These are phyloP conservation scores for Torulaspora microellipsoides DNA, from an alignment of 805 yeast genomes.

Conservation along the genomic window DNA sequence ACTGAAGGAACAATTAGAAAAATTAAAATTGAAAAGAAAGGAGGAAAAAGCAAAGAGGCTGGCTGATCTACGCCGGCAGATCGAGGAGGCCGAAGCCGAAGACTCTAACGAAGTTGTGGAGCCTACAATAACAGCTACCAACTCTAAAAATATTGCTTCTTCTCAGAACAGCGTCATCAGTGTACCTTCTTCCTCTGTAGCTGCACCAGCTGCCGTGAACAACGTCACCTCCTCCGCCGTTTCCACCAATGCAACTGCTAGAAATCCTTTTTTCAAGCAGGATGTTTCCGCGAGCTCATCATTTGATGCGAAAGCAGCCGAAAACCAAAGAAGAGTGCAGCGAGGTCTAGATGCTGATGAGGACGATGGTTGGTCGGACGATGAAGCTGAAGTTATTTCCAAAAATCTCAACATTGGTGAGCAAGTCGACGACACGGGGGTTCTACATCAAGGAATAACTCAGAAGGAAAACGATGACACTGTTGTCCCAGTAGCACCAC, in stretches of 20 bases:
- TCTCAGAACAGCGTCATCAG: neutral
- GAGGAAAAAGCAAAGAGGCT: constrained; percentile 55
- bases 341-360: constrained; percentile 42
- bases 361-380: constrained; percentile 36
- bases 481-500: constrained; percentile 15
- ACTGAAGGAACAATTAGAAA: constrained; percentile 36
- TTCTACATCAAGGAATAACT: neutral
- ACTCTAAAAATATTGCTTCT: neutral
- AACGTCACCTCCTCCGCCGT: constrained; percentile 4
- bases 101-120: constrained; percentile 32
- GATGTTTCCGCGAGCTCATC: constrained; percentile 27
- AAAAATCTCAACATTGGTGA: constrained; percentile 20
- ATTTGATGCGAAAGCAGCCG: constrained; percentile 55
- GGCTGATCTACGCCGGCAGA: constrained; percentile 53
- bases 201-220: neutral
- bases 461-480: neutral
- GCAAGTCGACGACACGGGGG: constrained; percentile 4
- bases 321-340: constrained; percentile 69
- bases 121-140: constrained; percentile 30
- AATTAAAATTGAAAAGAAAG: constrained; percentile 45
- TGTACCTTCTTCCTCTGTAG: neutral
- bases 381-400: constrained; percentile 33
- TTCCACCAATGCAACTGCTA: constrained; percentile 20
- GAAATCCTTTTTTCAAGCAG: constrained; percentile 59
- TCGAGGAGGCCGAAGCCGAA: constrained; percentile 48